Evolutionary conservation across 768 basidiomycete species (phyloP).

Genomic region (Mycena maculata): DNA sequence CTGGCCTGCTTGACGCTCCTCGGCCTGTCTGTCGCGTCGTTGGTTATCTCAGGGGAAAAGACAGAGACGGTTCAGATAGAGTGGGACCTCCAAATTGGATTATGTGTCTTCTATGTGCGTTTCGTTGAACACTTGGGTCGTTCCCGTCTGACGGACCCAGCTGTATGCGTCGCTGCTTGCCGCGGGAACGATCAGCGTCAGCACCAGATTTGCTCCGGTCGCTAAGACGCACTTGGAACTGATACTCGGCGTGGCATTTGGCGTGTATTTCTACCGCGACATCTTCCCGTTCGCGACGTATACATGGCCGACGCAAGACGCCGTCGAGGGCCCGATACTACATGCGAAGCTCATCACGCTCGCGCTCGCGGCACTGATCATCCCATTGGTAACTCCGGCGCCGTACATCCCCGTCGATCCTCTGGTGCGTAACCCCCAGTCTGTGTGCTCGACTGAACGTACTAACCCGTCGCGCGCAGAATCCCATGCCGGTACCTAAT

Average conservation of each 20-base stretch:
- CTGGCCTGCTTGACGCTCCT: constrained; percentile 21
- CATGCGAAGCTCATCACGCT: constrained; percentile 64
- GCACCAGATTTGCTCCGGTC: neutral
- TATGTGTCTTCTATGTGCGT: constrained; percentile 32
- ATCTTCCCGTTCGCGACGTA: constrained; percentile 70
- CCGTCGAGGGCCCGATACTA: constrained; percentile 54
- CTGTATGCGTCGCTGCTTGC: constrained; percentile 23
- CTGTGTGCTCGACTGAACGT: neutral
- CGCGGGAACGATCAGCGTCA: neutral
- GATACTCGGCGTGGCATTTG: constrained; percentile 47
- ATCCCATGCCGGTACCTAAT: constrained; percentile 47
- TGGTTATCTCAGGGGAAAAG: neutral
- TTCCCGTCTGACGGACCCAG: neutral
- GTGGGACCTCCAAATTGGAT: neutral
- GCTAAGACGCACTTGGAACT: constrained; percentile 40
- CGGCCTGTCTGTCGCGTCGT: constrained; percentile 20
- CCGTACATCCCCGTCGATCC: constrained; percentile 66
- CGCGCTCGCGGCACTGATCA: constrained; percentile 53
- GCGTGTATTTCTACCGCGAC: constrained; percentile 65
- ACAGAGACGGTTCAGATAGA: neutral
- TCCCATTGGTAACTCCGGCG: constrained; percentile 66
- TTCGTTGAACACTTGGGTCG: neutral
- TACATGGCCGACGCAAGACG: constrained; percentile 57
- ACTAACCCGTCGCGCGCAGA: constrained; percentile 31
- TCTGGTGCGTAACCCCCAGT: constrained; percentile 43